Base-by-base conservation (phyloP, 2,329 filamentous ascomycete species). In the Microdochium paspali region DNA sequence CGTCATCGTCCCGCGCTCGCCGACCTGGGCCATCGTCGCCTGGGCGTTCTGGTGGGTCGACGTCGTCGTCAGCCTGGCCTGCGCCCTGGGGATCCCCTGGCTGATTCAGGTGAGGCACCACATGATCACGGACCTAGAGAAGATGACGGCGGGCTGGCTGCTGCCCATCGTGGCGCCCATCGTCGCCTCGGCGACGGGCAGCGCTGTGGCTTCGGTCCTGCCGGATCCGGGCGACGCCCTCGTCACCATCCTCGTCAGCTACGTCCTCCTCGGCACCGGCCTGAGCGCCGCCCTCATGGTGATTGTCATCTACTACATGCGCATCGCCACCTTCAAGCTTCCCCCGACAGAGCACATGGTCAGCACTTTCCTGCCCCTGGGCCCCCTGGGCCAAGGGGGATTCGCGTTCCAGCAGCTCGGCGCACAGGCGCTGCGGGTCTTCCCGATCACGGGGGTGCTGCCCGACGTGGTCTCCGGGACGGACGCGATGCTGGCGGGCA, bases 161-260 rank as follows among this genome's bases (percentile, higher is more conserved):
- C 68, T 87, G 2, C 82, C 84, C 5, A 83, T 86, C 20, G 80
- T 84, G 1, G 75, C 82, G 0, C 74, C 79, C 2, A 76, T 87
- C 30, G 82, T 87, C 46, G 80, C 80, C 1, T 67, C 78, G 0
- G 73, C 73, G 4, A 69, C 71, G 0, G 78, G 79, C 2, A 71
- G 69, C 2, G 65, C 76, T 25, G 67, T 81, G 2, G 74, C 78
- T 1, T 64, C 66, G 10, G 61, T 74, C 15, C 64, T 10, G 62
- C 13, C 26, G n/a, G n/a, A n/a, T 13, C 66, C 2, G 64, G 79
- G 49, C 61, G 66, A 7, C 61, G 72, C 73, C 0, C 61, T 80
- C 2, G 68, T 69, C 28, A 80, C 77, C 0, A 51, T 80, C 3
- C 60, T 79, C 6, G 66, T 66, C 7, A 74, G 67, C 9, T 82